These are phyloP conservation scores for Bipolaris oryzae DNA, from an alignment of 2,329 filamentous ascomycete genomes.

Conservation along the genomic window DNA sequence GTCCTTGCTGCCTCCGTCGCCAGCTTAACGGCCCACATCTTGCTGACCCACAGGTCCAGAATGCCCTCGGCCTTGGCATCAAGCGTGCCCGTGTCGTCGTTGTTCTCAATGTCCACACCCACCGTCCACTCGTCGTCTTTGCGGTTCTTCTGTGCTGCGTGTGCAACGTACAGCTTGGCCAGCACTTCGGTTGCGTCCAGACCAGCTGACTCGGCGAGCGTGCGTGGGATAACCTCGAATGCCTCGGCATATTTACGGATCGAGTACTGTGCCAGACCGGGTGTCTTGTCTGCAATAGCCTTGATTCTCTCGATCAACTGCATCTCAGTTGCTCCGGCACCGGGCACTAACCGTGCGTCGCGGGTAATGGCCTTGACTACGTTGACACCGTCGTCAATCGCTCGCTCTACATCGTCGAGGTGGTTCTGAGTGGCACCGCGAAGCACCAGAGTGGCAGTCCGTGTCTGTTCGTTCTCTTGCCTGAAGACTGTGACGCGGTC, in stretches of 20 bases:
- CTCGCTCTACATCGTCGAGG: constrained; percentile 94
- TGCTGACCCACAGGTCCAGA: constrained; percentile 86
- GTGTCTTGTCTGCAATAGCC: constrained; percentile 87
- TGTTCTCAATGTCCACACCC: constrained; percentile 94
- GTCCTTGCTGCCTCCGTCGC: constrained; percentile 94
- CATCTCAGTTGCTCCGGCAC: constrained; percentile 92
- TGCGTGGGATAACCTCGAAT: constrained; percentile 95
- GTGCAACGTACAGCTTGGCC: constrained; percentile 88
- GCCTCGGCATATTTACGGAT: constrained; percentile 98
- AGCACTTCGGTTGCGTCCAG: constrained; percentile 97
- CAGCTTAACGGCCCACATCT: constrained; percentile 96
- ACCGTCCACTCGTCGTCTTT: constrained; percentile 79
- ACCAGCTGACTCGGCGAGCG: constrained; percentile 91
- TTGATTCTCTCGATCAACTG: constrained; percentile 92
- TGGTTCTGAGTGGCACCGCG: constrained; percentile 97
- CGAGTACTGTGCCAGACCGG: constrained; percentile 90
- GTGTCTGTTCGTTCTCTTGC: constrained; percentile 89
- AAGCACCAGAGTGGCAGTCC: constrained; percentile 92
- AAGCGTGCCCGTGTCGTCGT: constrained; percentile 77
- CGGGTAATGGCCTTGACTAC: constrained; percentile 98
- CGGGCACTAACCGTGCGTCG: constrained; percentile 87
- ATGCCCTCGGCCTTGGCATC: constrained; percentile 89
- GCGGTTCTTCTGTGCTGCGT: constrained; percentile 65
- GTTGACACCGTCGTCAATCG: constrained; percentile 97
- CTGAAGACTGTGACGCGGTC: constrained; percentile 98